These are phyloP conservation scores for Talaromyces proteolyticus DNA, from an alignment of 495 filamentous ascomycete genomes.

Conservation along the genomic window DNA sequence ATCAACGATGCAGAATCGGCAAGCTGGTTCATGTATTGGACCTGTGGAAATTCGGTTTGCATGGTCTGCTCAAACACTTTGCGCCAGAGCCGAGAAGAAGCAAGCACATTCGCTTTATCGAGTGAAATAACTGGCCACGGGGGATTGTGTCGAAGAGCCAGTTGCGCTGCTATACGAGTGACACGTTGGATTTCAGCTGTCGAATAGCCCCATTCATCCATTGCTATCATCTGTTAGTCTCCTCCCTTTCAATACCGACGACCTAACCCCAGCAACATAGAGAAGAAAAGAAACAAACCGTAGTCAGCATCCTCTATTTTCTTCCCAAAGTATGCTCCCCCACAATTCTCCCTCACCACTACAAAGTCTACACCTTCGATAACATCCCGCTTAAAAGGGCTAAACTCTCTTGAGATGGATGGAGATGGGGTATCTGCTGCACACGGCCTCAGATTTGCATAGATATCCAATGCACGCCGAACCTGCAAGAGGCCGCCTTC, in stretches of 20 bases:
- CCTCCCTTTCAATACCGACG: too few relatives aligned
- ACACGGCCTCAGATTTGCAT: constrained; percentile 45
- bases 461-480: constrained; percentile 42
- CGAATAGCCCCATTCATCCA: constrained; percentile 44
- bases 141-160: constrained; percentile 38
- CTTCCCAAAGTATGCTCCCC: constrained; percentile 46
- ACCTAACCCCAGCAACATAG: neutral
- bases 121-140: constrained; percentile 38
- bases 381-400: constrained; percentile 38
- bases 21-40: constrained; percentile 40
- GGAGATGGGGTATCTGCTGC: constrained; percentile 33
- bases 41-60: constrained; percentile 39
- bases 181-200: constrained; percentile 40
- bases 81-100: constrained; percentile 44
- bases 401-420: constrained; percentile 30
- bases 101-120: constrained; percentile 49
- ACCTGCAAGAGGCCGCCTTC: constrained; percentile 41
- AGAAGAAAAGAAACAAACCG: constrained; percentile 17
- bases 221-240: constrained; percentile 16
- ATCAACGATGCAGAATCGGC: constrained; percentile 45
- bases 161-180: constrained; percentile 38
- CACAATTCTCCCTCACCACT: constrained; percentile 45
- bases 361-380: constrained; percentile 44
- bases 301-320: constrained; percentile 42
- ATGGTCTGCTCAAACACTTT: constrained; percentile 38